A percentile compares a stretch with the other conserved stretches of the same genome.
Conservation (phyloP, 2,329 filamentous ascomycete genomes). For the Claviceps monticola region DNA sequence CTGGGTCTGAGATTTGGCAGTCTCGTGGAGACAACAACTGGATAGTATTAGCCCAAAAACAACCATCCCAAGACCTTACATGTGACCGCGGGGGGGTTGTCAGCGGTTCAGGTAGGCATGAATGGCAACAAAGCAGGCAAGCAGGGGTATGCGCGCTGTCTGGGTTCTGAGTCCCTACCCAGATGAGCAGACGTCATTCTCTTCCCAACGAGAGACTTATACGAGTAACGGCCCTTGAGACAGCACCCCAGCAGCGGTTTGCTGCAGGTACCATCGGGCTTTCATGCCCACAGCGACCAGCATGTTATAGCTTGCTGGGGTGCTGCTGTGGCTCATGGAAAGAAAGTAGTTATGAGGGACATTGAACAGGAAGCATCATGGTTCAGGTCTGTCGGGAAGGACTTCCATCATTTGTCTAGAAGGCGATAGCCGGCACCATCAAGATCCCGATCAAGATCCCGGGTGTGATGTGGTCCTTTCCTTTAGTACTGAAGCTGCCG, state of each 20-base stretch:
- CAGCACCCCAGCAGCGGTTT: background rate
- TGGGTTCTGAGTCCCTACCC: background rate
- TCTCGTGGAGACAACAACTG: background rate
- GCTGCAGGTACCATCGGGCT: background rate
- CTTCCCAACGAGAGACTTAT: background rate
- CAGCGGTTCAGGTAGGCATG: background rate
- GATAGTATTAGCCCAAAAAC: background rate
- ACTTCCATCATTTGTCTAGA: background rate
- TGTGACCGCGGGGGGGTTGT: background rate
- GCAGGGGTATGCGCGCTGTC: conserved; percentile 1
- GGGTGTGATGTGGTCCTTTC: background rate
- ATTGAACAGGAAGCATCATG: background rate
- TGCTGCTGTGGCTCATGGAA: background rate
- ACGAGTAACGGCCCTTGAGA: conserved; percentile 1
- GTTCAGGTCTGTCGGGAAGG: background rate
- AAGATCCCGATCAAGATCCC: conserved; percentile 2
- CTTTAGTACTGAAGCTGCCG: background rate
- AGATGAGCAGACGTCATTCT: background rate
- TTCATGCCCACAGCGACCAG: background rate
- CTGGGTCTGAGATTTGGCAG: background rate
- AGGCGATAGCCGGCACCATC: background rate
- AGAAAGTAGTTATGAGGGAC: background rate
- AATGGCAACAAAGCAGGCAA: background rate
- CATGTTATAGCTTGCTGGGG: background rate
- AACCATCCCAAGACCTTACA: background rate